Evolutionary conservation across 1,284 basidiomycete species (phyloP).

Genomic region (Malassezia arunalokei): DNA sequence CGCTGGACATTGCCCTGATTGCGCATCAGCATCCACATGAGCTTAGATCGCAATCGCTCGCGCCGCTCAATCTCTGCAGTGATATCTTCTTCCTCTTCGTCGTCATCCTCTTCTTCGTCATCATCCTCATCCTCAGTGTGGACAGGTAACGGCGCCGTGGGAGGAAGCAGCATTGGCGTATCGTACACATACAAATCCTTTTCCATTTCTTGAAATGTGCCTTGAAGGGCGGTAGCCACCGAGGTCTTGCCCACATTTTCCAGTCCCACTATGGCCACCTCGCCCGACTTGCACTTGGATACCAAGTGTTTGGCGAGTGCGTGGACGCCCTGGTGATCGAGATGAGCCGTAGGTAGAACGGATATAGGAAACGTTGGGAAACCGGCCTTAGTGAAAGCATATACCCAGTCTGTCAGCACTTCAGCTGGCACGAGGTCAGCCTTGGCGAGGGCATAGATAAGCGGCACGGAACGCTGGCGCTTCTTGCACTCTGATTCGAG

Average conservation of each 20-base stretch:
- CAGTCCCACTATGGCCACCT: conserved; percentile 28
- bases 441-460: conserved; percentile 24
- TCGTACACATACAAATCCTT: conserved; percentile 30
- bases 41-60: conserved; percentile 2
- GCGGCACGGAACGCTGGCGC: conserved; percentile 16
- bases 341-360: conserved; percentile 9
- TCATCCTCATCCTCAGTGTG: conserved; percentile 8
- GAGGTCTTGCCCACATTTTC: conserved; percentile 28
- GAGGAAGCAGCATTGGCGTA: conserved; percentile 27
- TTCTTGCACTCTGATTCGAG: conserved; percentile 21
- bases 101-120: conserved; percentile 5
- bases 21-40: conserved; percentile 27
- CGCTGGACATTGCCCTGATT: conserved; percentile 39
- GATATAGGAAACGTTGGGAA: conserved; percentile 26
- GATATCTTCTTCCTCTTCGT: conserved; percentile 5
- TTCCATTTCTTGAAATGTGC: conserved; percentile 21
- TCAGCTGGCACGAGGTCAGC: conserved; percentile 37
- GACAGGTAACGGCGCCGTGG: conserved; percentile 16
- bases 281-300: conserved; percentile 17
- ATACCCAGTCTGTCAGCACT: conserved; percentile 27
- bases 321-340: conserved; percentile 23
- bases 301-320: conserved; percentile 17
- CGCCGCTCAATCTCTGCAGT: neutral
- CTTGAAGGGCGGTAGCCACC: conserved; percentile 26
- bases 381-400: conserved; percentile 16